A percentile compares a stretch with the other conserved stretches of the same genome.
These are phyloP conservation scores for Populus simonii DNA, from an alignment of 345 rosid genomes.

Conservation along the genomic window DNA sequence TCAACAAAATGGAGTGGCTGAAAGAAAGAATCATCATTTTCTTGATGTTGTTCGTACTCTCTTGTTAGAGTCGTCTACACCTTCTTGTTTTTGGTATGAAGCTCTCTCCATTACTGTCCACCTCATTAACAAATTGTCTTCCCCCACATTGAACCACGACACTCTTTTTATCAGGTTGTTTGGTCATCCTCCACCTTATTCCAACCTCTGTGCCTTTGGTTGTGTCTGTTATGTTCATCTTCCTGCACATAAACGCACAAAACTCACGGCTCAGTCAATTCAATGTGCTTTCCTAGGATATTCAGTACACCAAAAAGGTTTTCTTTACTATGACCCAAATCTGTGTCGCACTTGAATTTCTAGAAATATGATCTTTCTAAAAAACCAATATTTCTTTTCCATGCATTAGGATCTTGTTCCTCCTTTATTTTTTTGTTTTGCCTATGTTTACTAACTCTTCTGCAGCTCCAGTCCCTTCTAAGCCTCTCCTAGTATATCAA, in stretches of 20 bases:
- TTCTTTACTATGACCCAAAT: not conserved
- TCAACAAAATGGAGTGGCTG: not conserved
- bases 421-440: not conserved
- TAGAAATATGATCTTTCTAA: not conserved
- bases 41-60: not conserved
- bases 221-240: not conserved
- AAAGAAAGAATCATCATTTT: not conserved
- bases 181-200: not conserved
- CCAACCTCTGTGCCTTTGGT: not conserved
- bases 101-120: not conserved
- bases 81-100: not conserved
- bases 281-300: not conserved
- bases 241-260: not conserved
- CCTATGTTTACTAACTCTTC: not conserved
- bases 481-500: not conserved
- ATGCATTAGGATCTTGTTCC: not conserved
- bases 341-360: fast-evolving
- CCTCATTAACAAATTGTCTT: not conserved
- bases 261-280: not conserved
- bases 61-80: not conserved
- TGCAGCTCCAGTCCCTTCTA: not conserved
- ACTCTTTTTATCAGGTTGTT: not conserved
- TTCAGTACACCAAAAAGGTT: too few species aligned
- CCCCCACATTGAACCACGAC: not conserved
- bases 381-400: not conserved